Evolutionary conservation across 148 eudicot genomes (phyloP).

Genomic region (Persicaria maculosa): DNA sequence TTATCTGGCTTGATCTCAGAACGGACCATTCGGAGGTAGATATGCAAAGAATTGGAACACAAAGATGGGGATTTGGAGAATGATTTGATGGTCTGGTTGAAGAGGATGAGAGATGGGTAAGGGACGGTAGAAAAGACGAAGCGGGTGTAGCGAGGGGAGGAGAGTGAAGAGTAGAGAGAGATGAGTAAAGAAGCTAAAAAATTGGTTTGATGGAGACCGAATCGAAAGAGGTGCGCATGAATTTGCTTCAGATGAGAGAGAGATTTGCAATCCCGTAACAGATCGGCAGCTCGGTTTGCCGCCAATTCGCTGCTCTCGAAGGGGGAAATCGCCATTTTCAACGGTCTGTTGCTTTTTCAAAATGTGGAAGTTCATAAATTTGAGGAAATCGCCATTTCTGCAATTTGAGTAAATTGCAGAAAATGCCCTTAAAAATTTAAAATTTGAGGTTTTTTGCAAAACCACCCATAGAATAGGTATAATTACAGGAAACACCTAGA

Average conservation of each 20-base stretch:
- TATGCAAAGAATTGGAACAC: conserved; percentile 19
- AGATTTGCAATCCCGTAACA: conserved; percentile 24
- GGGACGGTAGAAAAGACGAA: conserved; percentile 18
- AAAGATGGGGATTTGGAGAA: conserved; percentile 26
- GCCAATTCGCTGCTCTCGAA: neutral
- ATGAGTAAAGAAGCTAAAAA: conserved; percentile 19
- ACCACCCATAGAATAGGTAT: too few species aligned
- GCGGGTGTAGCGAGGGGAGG: conserved; percentile 17
- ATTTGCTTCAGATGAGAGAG: conserved; percentile 24
- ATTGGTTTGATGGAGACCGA: conserved; percentile 14
- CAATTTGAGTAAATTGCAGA: too few species aligned
- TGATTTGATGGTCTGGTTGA: conserved; percentile 20
- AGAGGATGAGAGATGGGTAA: conserved; percentile 12
- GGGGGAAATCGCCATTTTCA: conserved; percentile 4
- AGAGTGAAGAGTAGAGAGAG: conserved; percentile 20
- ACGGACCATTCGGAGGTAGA: conserved; percentile 26
- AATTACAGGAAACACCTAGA: too few species aligned
- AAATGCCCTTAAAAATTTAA: too few species aligned
- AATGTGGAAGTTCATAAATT: too few species aligned
- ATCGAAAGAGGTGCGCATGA: conserved; percentile 22
- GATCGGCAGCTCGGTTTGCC: conserved; percentile 8
- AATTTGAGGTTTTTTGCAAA: too few species aligned
- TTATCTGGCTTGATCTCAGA: conserved; percentile 25
- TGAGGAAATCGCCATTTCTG: too few species aligned
- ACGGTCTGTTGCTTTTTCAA: neutral